Evolutionary conservation across 139 green algal species (phyloP).

Genomic region (Coelastrella sp.): DNA sequence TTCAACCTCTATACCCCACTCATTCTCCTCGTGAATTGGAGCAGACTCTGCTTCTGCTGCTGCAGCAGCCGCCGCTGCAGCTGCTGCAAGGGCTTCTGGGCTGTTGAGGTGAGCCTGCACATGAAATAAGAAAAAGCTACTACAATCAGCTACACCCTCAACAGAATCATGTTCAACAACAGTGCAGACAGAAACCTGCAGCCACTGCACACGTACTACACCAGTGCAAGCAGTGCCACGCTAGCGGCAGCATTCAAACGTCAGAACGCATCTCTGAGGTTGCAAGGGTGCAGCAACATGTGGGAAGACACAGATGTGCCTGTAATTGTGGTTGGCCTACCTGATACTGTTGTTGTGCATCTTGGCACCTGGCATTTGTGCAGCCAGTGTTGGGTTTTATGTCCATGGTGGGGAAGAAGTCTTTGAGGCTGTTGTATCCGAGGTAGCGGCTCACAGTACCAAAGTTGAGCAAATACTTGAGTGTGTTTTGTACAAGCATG

Average conservation of each 20-base stretch:
- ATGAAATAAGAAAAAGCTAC: neutral
- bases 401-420: constrained; percentile 97
- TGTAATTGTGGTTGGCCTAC: constrained; percentile 26
- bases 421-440: constrained; percentile 91
- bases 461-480: constrained; percentile 96
- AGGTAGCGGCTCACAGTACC: constrained; percentile 80
- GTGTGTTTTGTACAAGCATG: constrained; percentile 94
- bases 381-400: constrained; percentile 91
- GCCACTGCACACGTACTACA: neutral
- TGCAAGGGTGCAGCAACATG: neutral
- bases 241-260: too few species aligned
- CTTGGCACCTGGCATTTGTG: constrained; percentile 79
- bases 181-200: too few species aligned
- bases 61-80: constrained; percentile 17
- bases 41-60: constrained; percentile 56
- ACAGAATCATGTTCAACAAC: too few species aligned
- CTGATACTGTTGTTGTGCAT: constrained; percentile 65
- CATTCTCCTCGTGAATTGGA: constrained; percentile 89
- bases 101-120: constrained; percentile 17
- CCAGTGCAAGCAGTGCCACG: neutral
- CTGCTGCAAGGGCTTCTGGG: constrained; percentile 20
- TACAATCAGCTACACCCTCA: too few species aligned
- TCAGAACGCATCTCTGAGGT: neutral
- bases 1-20: constrained; percentile 90
- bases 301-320: constrained; percentile 27